Evolutionary conservation across 1,139 yeast genomes (phyloP).

Genomic region (Saccharomyces hybrid): DNA sequence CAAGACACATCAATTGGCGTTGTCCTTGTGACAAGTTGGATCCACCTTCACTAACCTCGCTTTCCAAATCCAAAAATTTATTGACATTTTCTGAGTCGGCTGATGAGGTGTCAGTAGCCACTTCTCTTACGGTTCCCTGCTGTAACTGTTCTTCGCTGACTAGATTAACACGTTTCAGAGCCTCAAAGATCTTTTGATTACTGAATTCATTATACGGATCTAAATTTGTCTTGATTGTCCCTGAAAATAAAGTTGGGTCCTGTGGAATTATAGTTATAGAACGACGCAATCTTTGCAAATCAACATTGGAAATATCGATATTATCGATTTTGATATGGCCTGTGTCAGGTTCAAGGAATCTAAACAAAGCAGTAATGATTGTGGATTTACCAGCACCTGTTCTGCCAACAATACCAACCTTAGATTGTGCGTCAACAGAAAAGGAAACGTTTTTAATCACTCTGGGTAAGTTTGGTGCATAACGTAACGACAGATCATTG

Average conservation of each 20-base stretch:
- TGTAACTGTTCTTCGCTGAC: constrained; percentile 34
- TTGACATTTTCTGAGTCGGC: constrained; percentile 54
- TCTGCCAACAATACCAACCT: no score
- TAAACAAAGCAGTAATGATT: no score
- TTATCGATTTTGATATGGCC: constrained; percentile 47
- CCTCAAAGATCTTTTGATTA: constrained; percentile 66
- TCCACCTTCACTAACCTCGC: constrained; percentile 82
- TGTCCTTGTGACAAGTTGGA: constrained; percentile 91
- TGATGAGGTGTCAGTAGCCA: constrained; percentile 19
- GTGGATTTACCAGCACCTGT: no score
- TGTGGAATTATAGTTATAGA: constrained; percentile 83
- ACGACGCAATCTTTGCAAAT: constrained; percentile 64
- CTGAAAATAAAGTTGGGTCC: constrained; percentile 78
- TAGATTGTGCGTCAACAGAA: no score
- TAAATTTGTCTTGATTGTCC: constrained; percentile 66
- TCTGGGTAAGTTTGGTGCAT: constrained; percentile 78
- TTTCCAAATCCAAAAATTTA: constrained; percentile 65
- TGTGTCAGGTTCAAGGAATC: no score
- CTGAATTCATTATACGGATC: constrained; percentile 65
- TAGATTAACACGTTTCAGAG: constrained; percentile 72
- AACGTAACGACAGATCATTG: constrained; percentile 68
- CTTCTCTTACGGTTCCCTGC: neutral
- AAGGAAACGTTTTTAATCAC: constrained; percentile 68
- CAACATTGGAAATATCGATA: constrained; percentile 70
- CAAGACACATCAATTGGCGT: constrained; percentile 87